These are phyloP conservation scores for Solanum paucissectum DNA, from an alignment of 257 asterid genomes.

Conservation along the genomic window DNA sequence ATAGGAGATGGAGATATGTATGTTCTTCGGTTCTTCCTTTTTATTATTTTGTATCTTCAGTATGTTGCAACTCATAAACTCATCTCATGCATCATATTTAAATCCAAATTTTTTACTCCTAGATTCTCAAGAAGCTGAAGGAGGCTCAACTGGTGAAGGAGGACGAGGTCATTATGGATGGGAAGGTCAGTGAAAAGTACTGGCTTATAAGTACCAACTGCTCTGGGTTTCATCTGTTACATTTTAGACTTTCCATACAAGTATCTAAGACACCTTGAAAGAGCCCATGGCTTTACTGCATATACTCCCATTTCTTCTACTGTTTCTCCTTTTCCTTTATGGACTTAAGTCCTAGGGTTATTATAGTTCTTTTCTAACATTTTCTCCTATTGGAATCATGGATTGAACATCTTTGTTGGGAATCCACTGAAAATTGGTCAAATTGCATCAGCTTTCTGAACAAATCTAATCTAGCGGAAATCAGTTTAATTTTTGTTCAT, in stretches of 20 bases:
- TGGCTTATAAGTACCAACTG: not conserved
- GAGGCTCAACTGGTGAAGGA: constrained; percentile 67
- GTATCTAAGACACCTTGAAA: not conserved
- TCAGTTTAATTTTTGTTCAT: not conserved
- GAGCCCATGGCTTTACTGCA: not conserved
- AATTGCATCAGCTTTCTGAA: not conserved
- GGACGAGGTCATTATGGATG: constrained; percentile 47
- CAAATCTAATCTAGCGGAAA: not conserved
- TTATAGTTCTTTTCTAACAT: not conserved
- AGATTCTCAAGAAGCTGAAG: constrained; percentile 78
- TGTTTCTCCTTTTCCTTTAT: not conserved
- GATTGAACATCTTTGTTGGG: not conserved
- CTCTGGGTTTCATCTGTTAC: not conserved
- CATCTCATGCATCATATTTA: not conserved
- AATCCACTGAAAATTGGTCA: not conserved
- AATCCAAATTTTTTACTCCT: constrained; percentile 12
- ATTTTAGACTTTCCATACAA: not conserved
- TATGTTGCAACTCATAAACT: not conserved
- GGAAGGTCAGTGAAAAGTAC: constrained; percentile 37
- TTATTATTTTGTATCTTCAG: not conserved
- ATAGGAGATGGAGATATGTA: constrained; percentile 86
- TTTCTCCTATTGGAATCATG: not conserved
- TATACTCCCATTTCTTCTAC: not conserved
- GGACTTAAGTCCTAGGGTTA: not conserved
- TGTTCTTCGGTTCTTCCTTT: not conserved